Base-by-base conservation (phyloP, 768 basidiomycete genomes). In the Naganishia vishniacii region DNA sequence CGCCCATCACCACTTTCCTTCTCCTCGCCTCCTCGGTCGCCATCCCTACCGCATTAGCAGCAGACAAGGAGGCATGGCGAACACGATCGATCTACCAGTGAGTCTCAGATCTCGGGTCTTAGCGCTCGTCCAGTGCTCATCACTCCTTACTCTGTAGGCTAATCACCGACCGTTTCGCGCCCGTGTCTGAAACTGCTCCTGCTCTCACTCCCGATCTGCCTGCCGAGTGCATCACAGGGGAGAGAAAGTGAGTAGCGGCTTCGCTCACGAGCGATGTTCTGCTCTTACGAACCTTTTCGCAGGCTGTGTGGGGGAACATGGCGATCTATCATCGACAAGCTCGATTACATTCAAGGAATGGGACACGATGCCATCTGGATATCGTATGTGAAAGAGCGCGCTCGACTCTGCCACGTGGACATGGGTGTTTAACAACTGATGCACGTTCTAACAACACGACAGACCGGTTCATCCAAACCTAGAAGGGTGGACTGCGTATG, bases 221-320 rank as follows among this genome's bases (percentile, higher is more conserved):
- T 20, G 53, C 32, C 0, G 11, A 20, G 9, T 56, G 53, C 53
- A 40, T 34, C n/a, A 40, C 53, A 26, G 53, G 53, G 37, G 34
- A 20, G 5, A 37, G 53, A 56, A 56, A 26, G 53, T 56, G 23
- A 6, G 31, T 34, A 9, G 16, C 16, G 18, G 16, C 26, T 26
- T 9, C 13, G 7, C 13, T n/a, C n/a, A n/a, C 9, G 9, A 46
- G 20, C 26, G 45, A 46, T 26, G 8, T 46, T n/a, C 34, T 37
- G 34, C 34, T 7, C 34, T 37, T 37, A 37, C 34, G n/a, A 37
- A 7, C 34, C 15, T 7, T 15, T 37, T 37, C 15, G 34, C 34
- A 86, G 85, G 0, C 89, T 84, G 82, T 91, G 89, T 65, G 89
- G 89, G 18, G 88, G 89, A 6, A 89, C 85, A 26, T 91, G 88